These are phyloP conservation scores for Lomentospora prolificans DNA, from an alignment of 2,329 filamentous ascomycete species.

Conservation along the genomic window DNA sequence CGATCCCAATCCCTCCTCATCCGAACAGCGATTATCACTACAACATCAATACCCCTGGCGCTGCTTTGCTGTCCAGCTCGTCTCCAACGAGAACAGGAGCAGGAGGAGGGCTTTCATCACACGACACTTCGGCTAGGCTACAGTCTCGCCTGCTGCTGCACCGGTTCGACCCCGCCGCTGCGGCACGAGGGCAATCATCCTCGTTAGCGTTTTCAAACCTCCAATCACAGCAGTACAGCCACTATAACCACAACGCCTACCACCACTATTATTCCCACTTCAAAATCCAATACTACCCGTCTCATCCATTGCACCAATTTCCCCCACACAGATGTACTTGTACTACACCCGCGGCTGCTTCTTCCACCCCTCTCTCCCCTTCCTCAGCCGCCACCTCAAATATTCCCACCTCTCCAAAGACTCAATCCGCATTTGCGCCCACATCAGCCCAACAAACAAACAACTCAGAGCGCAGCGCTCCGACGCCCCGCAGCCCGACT, in stretches of 20 bases:
- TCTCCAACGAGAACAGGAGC: neutral
- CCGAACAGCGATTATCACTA: neutral
- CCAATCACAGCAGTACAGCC: constrained; percentile 4
- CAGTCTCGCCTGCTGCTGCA: neutral
- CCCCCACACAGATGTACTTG: constrained; percentile 1
- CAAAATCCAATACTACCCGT: constrained; percentile 3
- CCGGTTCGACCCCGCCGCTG: neutral
- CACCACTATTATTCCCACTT: constrained; percentile 1
- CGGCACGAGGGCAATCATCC: neutral
- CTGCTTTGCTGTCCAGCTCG: neutral
- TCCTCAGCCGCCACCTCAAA: neutral
- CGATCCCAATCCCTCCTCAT: neutral
- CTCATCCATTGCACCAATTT: constrained; percentile 1
- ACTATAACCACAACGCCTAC: neutral
- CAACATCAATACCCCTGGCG: neutral
- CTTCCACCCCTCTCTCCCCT: neutral
- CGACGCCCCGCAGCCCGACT: neutral
- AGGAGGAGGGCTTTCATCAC: neutral
- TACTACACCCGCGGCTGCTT: neutral
- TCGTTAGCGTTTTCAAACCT: neutral
- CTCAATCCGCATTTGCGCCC: neutral
- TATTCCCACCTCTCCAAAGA: neutral
- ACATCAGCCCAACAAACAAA: neutral
- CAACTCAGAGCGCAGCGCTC: neutral
- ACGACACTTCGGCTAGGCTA: neutral